Evolutionary conservation across 441 rosid species (phyloP).

Genomic region (Eutrema salsugineum): DNA sequence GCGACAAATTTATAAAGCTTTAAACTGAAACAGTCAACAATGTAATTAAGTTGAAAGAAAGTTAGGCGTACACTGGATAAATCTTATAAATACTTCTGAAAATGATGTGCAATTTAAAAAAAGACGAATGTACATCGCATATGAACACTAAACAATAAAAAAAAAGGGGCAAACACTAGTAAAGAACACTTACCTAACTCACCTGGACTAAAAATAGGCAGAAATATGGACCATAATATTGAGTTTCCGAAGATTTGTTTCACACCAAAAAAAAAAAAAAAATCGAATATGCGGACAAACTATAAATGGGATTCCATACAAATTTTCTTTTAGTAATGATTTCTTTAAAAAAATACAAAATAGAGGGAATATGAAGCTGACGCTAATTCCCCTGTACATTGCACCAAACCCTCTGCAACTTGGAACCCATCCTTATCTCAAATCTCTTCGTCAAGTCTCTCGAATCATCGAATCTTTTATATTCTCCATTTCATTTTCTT

Average conservation of each 20-base stretch:
- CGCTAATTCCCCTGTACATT: constrained; percentile 18
- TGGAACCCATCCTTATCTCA: constrained; percentile 19
- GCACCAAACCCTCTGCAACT: constrained; percentile 22
- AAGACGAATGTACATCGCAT: background rate
- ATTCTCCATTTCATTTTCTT: background rate
- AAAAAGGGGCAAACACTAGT: background rate
- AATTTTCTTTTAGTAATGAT: background rate
- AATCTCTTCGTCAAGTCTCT: constrained; percentile 6
- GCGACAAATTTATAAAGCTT: background rate
- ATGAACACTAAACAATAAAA: background rate
- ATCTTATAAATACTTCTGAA: background rate
- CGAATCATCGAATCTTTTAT: constrained; percentile 20
- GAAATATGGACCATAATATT: background rate
- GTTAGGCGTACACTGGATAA: background rate
- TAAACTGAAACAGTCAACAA: constrained; percentile 11
- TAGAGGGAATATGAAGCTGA: constrained; percentile 27
- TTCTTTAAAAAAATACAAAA: background rate
- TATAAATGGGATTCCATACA: background rate
- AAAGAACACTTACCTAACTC: constrained; percentile 20
- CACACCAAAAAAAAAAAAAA: background rate
- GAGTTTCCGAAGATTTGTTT: constrained; percentile 17
- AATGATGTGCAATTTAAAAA: background rate
- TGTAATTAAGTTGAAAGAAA: background rate
- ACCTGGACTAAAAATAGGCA: background rate
- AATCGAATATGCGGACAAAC: constrained; percentile 23